Evolutionary conservation across 2,329 filamentous ascomycete species (phyloP).

Genomic region (Claviceps sp.): DNA sequence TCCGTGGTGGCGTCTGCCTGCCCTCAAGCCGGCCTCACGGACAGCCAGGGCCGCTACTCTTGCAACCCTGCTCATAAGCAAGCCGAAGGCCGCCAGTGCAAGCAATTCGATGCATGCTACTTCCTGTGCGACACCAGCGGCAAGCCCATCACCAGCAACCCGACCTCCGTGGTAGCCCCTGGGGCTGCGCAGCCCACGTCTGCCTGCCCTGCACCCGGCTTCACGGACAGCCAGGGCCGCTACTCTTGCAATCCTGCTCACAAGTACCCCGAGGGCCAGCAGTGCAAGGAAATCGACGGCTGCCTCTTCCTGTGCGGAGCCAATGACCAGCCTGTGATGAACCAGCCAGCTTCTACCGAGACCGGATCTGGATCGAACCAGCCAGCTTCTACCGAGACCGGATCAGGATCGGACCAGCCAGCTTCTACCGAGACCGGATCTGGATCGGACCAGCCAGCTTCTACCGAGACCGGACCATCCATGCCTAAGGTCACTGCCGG

Average conservation of each 20-base stretch:
- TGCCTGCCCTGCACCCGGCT: background rate
- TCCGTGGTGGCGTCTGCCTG: background rate
- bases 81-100: slow-evolving; percentile 9
- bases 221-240: slow-evolving; percentile 7
- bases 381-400: too few species aligned
- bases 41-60: slow-evolving; percentile 9
- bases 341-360: too few species aligned
- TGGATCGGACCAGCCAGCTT: too few species aligned
- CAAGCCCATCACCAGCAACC: slow-evolving; percentile 1
- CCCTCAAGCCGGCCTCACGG: slow-evolving; percentile 4
- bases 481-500: background rate
- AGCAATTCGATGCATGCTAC: slow-evolving; percentile 7
- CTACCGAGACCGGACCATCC: background rate
- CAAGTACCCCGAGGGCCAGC: slow-evolving; percentile 10
- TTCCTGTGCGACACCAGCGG: slow-evolving; percentile 4
- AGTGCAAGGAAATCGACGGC: slow-evolving; percentile 7
- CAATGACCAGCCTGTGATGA: slow-evolving; percentile 2
- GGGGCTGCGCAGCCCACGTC: background rate
- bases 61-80: slow-evolving; percentile 13
- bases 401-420: too few species aligned
- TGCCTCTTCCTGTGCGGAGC: slow-evolving; percentile 7
- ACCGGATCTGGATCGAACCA: too few species aligned
- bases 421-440: too few species aligned
- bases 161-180: background rate
- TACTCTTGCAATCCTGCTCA: slow-evolving; percentile 12